Conservation (phyloP, 345 rosid species). For the Gossypium ekmanianum region DNA sequence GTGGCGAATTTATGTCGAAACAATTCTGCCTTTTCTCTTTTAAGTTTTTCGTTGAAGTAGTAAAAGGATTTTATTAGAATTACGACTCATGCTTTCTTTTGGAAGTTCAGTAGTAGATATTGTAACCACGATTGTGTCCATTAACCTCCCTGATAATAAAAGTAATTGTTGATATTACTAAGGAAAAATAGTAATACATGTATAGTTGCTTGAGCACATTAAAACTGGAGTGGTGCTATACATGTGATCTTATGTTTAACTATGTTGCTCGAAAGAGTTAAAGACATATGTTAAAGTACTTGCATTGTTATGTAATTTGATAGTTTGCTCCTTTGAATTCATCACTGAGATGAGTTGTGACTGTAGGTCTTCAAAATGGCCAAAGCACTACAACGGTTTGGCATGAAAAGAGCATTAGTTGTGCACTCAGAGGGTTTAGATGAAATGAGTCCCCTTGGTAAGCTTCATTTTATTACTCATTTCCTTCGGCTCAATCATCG, state of each 20-base stretch:
- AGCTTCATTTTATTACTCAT: constrained; percentile 16
- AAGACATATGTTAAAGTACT: not conserved
- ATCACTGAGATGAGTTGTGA: not conserved
- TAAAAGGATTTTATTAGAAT: no score
- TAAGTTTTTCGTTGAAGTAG: no score
- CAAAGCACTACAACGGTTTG: constrained; percentile 78
- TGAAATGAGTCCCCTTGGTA: constrained; percentile 95
- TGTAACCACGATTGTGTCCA: no score
- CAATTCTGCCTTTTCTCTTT: no score
- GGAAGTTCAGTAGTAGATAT: no score
- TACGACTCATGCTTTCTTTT: no score
- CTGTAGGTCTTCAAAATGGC: constrained; percentile 87
- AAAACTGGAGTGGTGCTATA: not conserved
- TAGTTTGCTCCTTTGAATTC: not conserved
- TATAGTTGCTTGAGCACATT: not conserved
- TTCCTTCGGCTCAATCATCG: not conserved
- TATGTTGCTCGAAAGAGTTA: not conserved
- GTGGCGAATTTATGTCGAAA: no score
- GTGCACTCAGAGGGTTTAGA: constrained; percentile 95
- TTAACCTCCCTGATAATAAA: no score
- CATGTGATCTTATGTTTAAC: not conserved
- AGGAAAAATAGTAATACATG: no score
- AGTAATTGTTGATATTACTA: no score
- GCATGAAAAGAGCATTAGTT: constrained; percentile 88
- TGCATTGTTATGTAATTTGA: not conserved